Evolutionary conservation across 169 alveolate genomes (phyloP).

Genomic region (Eimeria praecox): DNA sequence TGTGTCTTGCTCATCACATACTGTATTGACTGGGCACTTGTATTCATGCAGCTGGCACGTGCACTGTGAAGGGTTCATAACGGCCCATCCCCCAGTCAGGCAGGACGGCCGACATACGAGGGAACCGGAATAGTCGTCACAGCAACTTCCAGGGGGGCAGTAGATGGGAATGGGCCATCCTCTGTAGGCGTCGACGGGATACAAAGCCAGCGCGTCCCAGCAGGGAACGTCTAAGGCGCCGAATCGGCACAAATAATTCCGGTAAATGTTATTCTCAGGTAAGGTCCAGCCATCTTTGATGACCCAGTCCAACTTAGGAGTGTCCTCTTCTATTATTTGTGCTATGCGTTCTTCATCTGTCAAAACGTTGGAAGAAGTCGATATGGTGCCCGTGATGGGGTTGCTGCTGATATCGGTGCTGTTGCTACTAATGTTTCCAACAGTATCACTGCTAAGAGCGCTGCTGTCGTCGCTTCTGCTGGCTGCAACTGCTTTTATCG

Average conservation of each 20-base stretch:
- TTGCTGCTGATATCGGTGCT: not conserved
- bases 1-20: slow-evolving; percentile 19
- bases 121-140: not conserved
- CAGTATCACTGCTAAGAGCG: not conserved
- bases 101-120: not conserved
- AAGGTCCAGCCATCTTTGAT: slow-evolving; percentile 38
- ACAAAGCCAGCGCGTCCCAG: slow-evolving; percentile 13
- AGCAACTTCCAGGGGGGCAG: slow-evolving; percentile 70
- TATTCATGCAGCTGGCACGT: slow-evolving; percentile 7
- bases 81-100: not conserved
- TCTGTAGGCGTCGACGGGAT: not conserved
- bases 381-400: not conserved
- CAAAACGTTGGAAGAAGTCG: not conserved
- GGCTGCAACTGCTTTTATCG: not conserved
- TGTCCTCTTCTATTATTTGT: not conserved
- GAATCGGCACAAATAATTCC: slow-evolving; percentile 40
- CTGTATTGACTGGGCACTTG: slow-evolving; percentile 20
- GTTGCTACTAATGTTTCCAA: not conserved
- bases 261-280: slow-evolving; percentile 41
- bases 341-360: slow-evolving; percentile 29
- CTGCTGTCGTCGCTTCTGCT: slow-evolving; percentile 37
- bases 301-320: slow-evolving; percentile 1
- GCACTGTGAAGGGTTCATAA: not conserved
- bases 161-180: slow-evolving; percentile 30
- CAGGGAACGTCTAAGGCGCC: slow-evolving; percentile 31